These are phyloP conservation scores for Moricandia moricandioides DNA, from an alignment of 345 rosid species.

Conservation along the genomic window DNA sequence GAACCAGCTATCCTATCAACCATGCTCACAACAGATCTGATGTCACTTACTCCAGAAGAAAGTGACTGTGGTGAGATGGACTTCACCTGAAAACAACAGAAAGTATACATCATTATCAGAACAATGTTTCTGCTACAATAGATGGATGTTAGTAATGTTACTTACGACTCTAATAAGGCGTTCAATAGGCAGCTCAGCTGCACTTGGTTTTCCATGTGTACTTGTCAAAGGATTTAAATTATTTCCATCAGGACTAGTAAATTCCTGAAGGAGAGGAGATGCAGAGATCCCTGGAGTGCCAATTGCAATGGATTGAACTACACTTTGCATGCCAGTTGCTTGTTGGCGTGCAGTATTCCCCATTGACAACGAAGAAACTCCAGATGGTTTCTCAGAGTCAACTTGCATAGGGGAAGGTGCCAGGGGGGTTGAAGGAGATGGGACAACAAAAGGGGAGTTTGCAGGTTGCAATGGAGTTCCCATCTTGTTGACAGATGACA, in stretches of 20 bases:
- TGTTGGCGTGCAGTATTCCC: constrained; percentile 66
- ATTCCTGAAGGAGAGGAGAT: constrained; percentile 89
- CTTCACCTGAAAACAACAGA: constrained; percentile 60
- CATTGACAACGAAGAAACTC: constrained; percentile 58
- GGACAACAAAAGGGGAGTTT: constrained; percentile 73
- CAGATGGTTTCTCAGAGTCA: constrained; percentile 82
- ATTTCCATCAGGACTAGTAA: constrained; percentile 63
- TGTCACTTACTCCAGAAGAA: constrained; percentile 76
- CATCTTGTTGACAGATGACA: constrained; percentile 53
- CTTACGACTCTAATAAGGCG: constrained; percentile 83
- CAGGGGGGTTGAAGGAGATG: constrained; percentile 84
- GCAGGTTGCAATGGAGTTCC: constrained; percentile 87
- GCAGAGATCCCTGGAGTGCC: constrained; percentile 97
- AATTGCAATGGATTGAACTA: constrained; percentile 80
- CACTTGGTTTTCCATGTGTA: constrained; percentile 22
- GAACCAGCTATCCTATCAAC: constrained; percentile 92
- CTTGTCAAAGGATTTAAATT: constrained; percentile 37
- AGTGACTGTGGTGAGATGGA: constrained; percentile 68
- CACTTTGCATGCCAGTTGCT: constrained; percentile 49
- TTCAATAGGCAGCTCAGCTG: constrained; percentile 82
- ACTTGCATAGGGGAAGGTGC: constrained; percentile 88
- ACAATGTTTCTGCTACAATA: constrained; percentile 14
- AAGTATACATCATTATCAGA: constrained; percentile 2
- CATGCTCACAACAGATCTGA: constrained; percentile 89
- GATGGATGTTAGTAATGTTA: constrained; percentile 8